A percentile compares a stretch with the other conserved stretches of the same genome.
Evolutionary conservation across 1,284 basidiomycete genomes (phyloP).

Genomic region (Dichomitus squalens): DNA sequence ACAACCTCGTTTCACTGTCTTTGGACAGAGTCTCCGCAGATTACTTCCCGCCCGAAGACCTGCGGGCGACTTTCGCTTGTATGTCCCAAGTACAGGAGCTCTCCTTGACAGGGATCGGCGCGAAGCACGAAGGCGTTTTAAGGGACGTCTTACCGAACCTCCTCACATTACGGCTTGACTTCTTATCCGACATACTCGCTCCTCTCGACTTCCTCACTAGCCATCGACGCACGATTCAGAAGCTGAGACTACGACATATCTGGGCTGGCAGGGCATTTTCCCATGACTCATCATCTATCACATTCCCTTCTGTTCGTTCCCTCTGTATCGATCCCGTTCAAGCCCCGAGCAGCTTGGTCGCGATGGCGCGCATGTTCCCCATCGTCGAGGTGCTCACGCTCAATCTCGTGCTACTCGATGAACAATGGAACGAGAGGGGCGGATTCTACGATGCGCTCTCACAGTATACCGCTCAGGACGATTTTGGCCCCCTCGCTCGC

Average conservation of each 20-base stretch:
- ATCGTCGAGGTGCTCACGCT: neutral
- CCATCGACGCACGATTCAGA: neutral
- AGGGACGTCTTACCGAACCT: no score
- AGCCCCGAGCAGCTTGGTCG: neutral
- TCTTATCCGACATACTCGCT: neutral
- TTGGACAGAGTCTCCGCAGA: neutral
- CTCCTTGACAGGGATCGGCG: no score
- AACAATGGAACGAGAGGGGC: neutral
- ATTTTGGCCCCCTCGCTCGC: neutral
- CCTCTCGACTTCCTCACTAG: neutral
- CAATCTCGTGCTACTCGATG: neutral
- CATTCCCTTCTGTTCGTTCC: neutral
- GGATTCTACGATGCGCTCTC: neutral
- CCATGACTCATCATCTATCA: neutral
- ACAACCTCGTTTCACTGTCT: neutral
- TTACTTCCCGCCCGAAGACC: neutral
- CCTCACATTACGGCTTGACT: no score
- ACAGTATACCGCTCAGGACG: neutral
- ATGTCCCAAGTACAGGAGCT: neutral
- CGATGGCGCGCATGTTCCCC: neutral
- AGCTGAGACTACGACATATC: neutral
- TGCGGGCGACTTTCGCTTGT: neutral
- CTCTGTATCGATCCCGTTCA: neutral
- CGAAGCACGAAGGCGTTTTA: no score
- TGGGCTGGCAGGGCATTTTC: neutral